These are phyloP conservation scores for Acacia concinna DNA, from an alignment of 331 rosid species.

Conservation along the genomic window DNA sequence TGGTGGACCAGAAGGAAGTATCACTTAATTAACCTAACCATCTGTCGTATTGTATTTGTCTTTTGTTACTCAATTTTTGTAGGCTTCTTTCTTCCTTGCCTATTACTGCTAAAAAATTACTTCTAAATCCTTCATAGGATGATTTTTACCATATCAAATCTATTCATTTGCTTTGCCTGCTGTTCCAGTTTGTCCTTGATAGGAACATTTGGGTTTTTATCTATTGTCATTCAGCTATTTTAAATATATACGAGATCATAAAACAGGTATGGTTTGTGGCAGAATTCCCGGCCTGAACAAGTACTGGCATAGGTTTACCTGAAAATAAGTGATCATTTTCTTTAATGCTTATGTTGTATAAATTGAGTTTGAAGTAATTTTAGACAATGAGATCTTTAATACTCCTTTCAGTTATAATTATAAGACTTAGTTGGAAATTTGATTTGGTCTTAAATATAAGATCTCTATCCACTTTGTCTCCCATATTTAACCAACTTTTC, in stretches of 20 bases:
- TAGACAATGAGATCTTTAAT: neutral
- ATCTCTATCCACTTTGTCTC: too few relatives aligned
- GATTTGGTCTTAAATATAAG: too few relatives aligned
- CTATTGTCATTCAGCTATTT: neutral
- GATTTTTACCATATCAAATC: neutral
- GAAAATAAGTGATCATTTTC: neutral
- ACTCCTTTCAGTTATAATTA: too few relatives aligned
- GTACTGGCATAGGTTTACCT: neutral
- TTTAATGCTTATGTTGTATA: neutral
- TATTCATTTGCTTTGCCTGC: neutral
- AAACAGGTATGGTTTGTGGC: neutral
- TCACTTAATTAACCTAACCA: neutral
- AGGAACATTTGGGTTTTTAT: neutral
- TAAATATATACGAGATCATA: neutral
- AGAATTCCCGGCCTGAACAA: neutral
- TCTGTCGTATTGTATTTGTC: conserved; percentile 16
- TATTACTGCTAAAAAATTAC: neutral
- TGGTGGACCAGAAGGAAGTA: neutral
- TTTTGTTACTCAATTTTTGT: conserved; percentile 12
- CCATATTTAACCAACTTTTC: too few relatives aligned
- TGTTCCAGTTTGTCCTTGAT: neutral
- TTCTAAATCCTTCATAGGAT: neutral
- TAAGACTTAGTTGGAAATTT: too few relatives aligned
- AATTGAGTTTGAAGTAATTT: neutral
- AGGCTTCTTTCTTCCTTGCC: neutral